phyloP scores from a whole-genome alignment of 352 stramenopile species.

The Blastocystis sp. region DNA sequence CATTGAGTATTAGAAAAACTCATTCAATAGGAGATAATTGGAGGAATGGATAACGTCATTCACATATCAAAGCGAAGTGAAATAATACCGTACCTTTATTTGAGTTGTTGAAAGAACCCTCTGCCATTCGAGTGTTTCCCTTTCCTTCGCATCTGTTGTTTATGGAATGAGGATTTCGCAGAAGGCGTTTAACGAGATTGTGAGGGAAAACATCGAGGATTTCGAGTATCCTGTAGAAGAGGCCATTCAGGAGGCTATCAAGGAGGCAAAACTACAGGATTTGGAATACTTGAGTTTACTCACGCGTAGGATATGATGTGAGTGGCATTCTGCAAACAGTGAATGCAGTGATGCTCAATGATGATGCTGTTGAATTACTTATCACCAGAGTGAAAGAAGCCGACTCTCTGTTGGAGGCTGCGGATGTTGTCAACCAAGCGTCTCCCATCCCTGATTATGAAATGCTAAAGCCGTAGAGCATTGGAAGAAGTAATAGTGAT shows the following conservation, averaged over 20 bases:
- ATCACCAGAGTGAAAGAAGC: neutral
- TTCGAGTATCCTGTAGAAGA: conserved; percentile 72
- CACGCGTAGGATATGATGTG: conserved; percentile 2
- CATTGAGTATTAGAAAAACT: too few species aligned
- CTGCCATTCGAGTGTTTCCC: too few species aligned
- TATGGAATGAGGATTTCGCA: conserved; percentile 1
- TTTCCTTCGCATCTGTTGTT: too few species aligned
- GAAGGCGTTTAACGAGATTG: conserved; percentile 70
- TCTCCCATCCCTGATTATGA: neutral
- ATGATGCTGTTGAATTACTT: neutral
- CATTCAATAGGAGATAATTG: neutral
- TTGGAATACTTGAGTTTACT: neutral
- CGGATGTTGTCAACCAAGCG: neutral
- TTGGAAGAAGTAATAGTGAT: too few species aligned
- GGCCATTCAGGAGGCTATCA: conserved; percentile 70
- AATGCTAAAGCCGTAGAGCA: too few species aligned
- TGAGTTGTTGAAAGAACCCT: too few species aligned
- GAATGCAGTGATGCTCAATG: neutral
- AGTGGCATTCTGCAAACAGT: neutral
- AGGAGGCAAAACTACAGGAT: conserved; percentile 71
- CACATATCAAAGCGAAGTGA: neutral
- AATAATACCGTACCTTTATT: too few species aligned
- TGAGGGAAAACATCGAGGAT: conserved; percentile 72
- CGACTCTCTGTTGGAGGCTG: neutral
- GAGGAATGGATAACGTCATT: neutral